Evolutionary conservation across 805 yeast genomes (phyloP).

Genomic region (Dipodascopsis tothii): DNA sequence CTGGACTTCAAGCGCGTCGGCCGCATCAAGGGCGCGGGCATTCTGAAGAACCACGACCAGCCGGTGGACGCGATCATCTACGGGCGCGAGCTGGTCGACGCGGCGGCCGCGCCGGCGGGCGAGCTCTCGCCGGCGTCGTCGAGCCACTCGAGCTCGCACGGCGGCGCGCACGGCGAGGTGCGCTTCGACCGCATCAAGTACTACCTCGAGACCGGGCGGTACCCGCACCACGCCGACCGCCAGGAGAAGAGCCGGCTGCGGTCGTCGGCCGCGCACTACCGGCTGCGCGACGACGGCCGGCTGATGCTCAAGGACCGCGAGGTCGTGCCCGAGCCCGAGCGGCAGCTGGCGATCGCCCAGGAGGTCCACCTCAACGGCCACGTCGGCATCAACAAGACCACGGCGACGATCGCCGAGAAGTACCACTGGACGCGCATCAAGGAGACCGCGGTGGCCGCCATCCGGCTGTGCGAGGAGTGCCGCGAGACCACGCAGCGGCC

Average conservation of each 20-base stretch:
- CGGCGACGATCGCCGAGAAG: constrained; percentile 64
- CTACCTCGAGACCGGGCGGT: constrained; percentile 74
- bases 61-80: constrained; percentile 84
- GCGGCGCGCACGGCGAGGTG: constrained; percentile 26
- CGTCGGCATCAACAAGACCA: constrained; percentile 83
- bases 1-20: constrained; percentile 73
- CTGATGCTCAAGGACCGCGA: constrained; percentile 70
- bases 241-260: constrained; percentile 83
- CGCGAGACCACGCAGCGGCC: constrained; percentile 38
- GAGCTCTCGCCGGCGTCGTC: too few relatives aligned
- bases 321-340: constrained; percentile 68
- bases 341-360: constrained; percentile 67
- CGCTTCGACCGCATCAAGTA: constrained; percentile 70
- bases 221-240: constrained; percentile 76
- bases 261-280: constrained; percentile 68
- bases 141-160: background rate
- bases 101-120: constrained; percentile 43
- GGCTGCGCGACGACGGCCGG: constrained; percentile 52
- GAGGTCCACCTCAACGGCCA: constrained; percentile 65
- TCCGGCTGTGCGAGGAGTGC: constrained; percentile 70
- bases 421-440: constrained; percentile 91
- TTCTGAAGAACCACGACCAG: constrained; percentile 70
- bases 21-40: constrained; percentile 77
- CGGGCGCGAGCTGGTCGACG: constrained; percentile 66
- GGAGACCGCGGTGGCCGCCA: constrained; percentile 73